Conservation (phyloP, 768 basidiomycete genomes). For the Boletus barrowsii region DNA sequence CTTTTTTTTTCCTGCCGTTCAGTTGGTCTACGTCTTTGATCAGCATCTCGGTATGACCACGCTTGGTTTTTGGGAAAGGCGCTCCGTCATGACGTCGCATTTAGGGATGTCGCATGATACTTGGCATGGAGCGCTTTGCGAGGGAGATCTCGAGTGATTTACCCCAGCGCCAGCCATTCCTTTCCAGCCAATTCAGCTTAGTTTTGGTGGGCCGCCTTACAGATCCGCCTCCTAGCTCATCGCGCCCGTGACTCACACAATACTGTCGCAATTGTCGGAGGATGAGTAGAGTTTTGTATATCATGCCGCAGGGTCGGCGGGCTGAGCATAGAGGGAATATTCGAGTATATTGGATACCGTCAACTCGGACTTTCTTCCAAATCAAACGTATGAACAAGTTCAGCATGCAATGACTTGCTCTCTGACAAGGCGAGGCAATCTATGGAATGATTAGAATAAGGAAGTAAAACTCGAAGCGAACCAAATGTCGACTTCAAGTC, state of each 20-base stretch:
- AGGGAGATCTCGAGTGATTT: not conserved
- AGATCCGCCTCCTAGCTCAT: no score
- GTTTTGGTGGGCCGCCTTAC: not conserved
- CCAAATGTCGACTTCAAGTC: no score
- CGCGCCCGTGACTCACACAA: not conserved
- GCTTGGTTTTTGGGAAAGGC: not conserved
- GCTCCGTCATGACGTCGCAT: not conserved
- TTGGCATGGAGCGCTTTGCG: conserved; percentile 23
- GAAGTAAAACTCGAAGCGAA: no score
- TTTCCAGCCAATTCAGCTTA: conserved; percentile 12
- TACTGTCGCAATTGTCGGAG: not conserved
- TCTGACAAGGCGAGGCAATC: no score
- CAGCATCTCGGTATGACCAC: conserved; percentile 12
- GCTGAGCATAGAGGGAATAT: not conserved
- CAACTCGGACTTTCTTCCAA: no score
- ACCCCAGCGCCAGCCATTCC: not conserved
- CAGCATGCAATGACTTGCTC: no score
- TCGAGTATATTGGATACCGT: no score
- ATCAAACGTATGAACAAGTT: no score
- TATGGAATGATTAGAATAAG: no score
- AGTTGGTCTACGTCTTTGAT: conserved; percentile 15
- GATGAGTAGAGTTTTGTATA: not conserved
- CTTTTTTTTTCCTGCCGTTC: not conserved
- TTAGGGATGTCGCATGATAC: conserved; percentile 27
- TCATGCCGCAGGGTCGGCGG: no score